Evolutionary conservation across 768 basidiomycete species (phyloP).

Genomic region (Trametes cingulata): DNA sequence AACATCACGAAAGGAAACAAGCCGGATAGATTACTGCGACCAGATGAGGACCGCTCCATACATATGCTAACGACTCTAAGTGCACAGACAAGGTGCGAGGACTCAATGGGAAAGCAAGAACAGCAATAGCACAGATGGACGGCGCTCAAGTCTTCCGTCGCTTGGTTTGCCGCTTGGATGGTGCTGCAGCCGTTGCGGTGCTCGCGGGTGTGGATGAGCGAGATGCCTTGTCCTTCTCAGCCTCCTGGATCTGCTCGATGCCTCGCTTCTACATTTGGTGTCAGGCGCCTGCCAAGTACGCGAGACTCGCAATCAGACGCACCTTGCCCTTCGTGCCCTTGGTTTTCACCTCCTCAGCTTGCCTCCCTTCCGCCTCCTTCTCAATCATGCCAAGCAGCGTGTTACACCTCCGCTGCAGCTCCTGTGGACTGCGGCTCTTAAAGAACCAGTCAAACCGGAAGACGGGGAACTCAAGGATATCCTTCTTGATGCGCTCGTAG

Average conservation of each 20-base stretch:
- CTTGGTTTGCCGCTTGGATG: slow-evolving; percentile 62
- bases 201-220: slow-evolving; percentile 62
- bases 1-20: background rate
- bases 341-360: slow-evolving; percentile 65
- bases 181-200: slow-evolving; percentile 42
- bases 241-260: slow-evolving; percentile 63
- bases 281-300: background rate
- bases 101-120: background rate
- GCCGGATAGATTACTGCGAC: slow-evolving; percentile 5
- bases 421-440: slow-evolving; percentile 89
- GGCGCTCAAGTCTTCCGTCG: slow-evolving; percentile 29
- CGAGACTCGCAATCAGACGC: slow-evolving; percentile 20
- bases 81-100: slow-evolving; percentile 7
- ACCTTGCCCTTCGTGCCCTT: slow-evolving; percentile 62
- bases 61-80: slow-evolving; percentile 9
- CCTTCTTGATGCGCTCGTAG: slow-evolving; percentile 93
- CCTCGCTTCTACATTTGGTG: slow-evolving; percentile 58
- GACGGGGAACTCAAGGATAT: slow-evolving; percentile 94
- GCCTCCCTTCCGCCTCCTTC: slow-evolving; percentile 77
- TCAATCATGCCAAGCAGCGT: slow-evolving; percentile 89
- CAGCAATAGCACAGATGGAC: background rate
- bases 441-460: slow-evolving; percentile 99
- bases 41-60: background rate
- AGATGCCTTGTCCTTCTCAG: slow-evolving; percentile 47
- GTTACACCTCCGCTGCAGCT: slow-evolving; percentile 84